Percentiles rank a stretch among this genome's conserved stretches.
These are phyloP conservation scores for Sporothrix brunneoviolacea DNA, from an alignment of 2,329 filamentous ascomycete genomes.

Conservation along the genomic window DNA sequence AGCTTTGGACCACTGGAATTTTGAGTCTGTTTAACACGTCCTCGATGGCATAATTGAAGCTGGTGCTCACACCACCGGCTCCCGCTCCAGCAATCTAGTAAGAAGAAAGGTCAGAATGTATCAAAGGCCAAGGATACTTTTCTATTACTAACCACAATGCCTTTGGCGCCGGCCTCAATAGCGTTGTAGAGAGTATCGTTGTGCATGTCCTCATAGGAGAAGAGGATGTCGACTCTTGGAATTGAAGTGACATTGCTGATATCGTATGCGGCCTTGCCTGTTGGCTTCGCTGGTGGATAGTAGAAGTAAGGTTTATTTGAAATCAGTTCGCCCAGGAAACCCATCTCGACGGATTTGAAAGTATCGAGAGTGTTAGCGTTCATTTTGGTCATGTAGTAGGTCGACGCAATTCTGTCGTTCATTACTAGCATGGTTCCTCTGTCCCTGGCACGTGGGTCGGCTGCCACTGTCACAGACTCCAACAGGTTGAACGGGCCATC, in stretches of 20 bases:
- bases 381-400: conserved; percentile 55
- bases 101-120: too few species aligned
- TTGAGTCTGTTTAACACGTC: conserved; percentile 34
- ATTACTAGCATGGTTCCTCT: conserved; percentile 54
- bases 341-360: conserved; percentile 51
- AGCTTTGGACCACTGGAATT: conserved; percentile 34
- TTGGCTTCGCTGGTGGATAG: conserved; percentile 44
- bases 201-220: conserved; percentile 47
- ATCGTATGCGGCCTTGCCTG: conserved; percentile 39
- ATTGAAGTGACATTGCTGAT: conserved; percentile 32
- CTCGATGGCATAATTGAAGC: conserved; percentile 11
- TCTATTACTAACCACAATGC: conserved; percentile 43
- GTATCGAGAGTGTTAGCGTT: conserved; percentile 58
- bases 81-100: conserved; percentile 45
- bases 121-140: too few species aligned
- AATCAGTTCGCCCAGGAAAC: conserved; percentile 52
- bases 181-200: conserved; percentile 41
- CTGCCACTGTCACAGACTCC: conserved; percentile 52
- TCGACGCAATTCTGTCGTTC: conserved; percentile 54
- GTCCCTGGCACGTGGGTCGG: conserved; percentile 34
- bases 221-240: conserved; percentile 50
- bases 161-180: conserved; percentile 43
- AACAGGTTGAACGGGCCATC: conserved; percentile 57
- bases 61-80: conserved; percentile 40
- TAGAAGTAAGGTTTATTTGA: conserved; percentile 55